phyloP scores from a whole-genome alignment of 768 basidiomycete species.

The Amanita jacksonii region DNA sequence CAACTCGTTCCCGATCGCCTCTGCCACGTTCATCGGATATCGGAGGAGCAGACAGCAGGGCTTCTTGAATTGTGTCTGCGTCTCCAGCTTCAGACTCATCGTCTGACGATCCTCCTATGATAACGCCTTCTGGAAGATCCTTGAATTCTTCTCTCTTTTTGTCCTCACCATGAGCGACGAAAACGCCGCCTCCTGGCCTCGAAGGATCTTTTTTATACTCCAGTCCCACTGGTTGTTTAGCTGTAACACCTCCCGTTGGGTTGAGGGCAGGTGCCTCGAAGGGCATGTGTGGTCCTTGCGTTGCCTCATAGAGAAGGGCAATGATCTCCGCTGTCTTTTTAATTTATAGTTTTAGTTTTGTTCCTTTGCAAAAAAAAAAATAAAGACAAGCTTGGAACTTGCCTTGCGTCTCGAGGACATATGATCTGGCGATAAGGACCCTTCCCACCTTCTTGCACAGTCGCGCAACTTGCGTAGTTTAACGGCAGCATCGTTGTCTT shows the following conservation, averaged over 20 bases:
- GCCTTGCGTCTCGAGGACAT: constrained; percentile 92
- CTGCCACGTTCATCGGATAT: constrained; percentile 9
- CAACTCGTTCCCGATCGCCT: constrained; percentile 2
- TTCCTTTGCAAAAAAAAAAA: constrained; percentile 2
- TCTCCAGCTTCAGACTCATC: constrained; percentile 31
- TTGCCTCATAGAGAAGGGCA: constrained; percentile 83
- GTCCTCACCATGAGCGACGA: constrained; percentile 49
- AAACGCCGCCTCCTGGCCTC: constrained; percentile 82
- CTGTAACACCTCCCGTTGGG: constrained; percentile 64
- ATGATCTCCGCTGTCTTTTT: constrained; percentile 86
- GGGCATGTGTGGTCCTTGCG: constrained; percentile 54
- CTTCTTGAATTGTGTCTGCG: not conserved
- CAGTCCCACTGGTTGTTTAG: constrained; percentile 43
- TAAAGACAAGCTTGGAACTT: constrained; percentile 25
- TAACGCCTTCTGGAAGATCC: constrained; percentile 45
- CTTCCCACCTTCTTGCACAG: constrained; percentile 83
- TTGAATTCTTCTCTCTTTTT: constrained; percentile 34
- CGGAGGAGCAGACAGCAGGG: constrained; percentile 15
- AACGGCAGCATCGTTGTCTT: constrained; percentile 63
- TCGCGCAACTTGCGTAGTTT: constrained; percentile 77
- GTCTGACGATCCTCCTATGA: constrained; percentile 39
- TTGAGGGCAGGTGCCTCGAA: constrained; percentile 61
- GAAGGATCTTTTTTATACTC: constrained; percentile 74
- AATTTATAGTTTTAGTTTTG: not conserved
- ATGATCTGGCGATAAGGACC: constrained; percentile 80